Percentiles rank a stretch among this genome's conserved stretches.
These are phyloP conservation scores for Lactifluus rugatus DNA, from an alignment of 768 basidiomycete genomes.

Conservation along the genomic window DNA sequence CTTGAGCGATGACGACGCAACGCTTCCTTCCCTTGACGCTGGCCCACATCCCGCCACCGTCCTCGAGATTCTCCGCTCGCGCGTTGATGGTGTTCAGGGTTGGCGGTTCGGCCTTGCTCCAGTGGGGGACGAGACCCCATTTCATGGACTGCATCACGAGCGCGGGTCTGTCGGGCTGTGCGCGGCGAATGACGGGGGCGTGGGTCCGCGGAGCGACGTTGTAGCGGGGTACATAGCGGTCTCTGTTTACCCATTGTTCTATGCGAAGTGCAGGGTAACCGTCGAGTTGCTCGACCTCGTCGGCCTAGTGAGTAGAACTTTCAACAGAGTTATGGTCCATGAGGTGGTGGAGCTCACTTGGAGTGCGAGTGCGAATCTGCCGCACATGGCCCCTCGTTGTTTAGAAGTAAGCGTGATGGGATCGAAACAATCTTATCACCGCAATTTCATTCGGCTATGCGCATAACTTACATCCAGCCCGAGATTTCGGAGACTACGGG, in stretches of 20 bases:
- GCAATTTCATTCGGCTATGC: too few species aligned
- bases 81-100: constrained; percentile 84
- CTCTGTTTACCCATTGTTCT: constrained; percentile 52
- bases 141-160: constrained; percentile 73
- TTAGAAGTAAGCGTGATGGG: too few species aligned
- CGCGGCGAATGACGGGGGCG: constrained; percentile 60
- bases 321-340: background rate
- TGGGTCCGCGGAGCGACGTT: constrained; percentile 79
- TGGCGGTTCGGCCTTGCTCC: constrained; percentile 67
- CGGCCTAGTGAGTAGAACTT: background rate
- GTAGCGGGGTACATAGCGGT: constrained; percentile 52
- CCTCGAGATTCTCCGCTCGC: constrained; percentile 68
- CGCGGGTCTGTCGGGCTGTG: constrained; percentile 14
- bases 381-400: constrained; percentile 45
- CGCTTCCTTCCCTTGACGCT: constrained; percentile 72
- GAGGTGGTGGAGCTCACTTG: constrained; percentile 28
- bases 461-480: too few species aligned
- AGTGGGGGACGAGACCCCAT: constrained; percentile 86
- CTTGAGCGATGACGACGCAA: constrained; percentile 77
- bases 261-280: constrained; percentile 34
- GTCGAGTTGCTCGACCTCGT: constrained; percentile 31
- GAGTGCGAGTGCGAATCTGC: constrained; percentile 48
- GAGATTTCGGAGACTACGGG: too few species aligned
- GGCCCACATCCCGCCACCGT: constrained; percentile 78
- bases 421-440: too few species aligned